phyloP scores from a whole-genome alignment of 2,329 filamentous ascomycete species.

The Colletotrichum tamarilloi region DNA sequence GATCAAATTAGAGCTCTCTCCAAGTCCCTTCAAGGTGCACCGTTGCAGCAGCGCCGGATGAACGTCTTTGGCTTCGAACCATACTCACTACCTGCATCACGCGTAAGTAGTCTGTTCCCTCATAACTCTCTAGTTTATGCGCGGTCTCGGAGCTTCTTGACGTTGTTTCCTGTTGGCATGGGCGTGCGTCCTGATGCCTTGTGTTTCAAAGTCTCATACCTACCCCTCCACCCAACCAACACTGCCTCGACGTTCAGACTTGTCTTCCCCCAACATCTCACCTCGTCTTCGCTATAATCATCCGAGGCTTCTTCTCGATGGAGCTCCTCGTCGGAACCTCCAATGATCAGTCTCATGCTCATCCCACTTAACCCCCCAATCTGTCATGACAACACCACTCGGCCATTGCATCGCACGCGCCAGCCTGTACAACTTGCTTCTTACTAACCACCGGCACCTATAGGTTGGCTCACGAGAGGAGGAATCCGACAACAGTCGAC shows the following conservation, averaged over 20 bases:
- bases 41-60: constrained; percentile 84
- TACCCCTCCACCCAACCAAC: constrained; percentile 22
- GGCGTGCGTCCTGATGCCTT: constrained; percentile 8
- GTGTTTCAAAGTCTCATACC: constrained; percentile 32
- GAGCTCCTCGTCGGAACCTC: constrained; percentile 15
- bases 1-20: constrained; percentile 80
- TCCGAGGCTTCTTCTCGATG: constrained; percentile 13
- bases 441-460: constrained; percentile 41
- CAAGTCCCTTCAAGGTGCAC: constrained; percentile 76
- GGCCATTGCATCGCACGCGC: constrained; percentile 18
- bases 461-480: constrained; percentile 72
- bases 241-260: constrained; percentile 19
- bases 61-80: constrained; percentile 91
- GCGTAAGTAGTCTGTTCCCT: constrained; percentile 68
- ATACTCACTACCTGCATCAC: constrained; percentile 85
- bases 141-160: constrained; percentile 12
- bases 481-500: constrained; percentile 70
- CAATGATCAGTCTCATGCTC: constrained; percentile 2
- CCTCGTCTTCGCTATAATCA: constrained; percentile 4
- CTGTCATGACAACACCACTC: constrained; percentile 7
- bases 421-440: constrained; percentile 21
- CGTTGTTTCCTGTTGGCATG: constrained; percentile 27
- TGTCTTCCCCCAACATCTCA: constrained; percentile 6
- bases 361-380: neutral
- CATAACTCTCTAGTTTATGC: constrained; percentile 1